phyloP scores from a whole-genome alignment of 768 basidiomycete genomes.

The Mycena latifolia region DNA sequence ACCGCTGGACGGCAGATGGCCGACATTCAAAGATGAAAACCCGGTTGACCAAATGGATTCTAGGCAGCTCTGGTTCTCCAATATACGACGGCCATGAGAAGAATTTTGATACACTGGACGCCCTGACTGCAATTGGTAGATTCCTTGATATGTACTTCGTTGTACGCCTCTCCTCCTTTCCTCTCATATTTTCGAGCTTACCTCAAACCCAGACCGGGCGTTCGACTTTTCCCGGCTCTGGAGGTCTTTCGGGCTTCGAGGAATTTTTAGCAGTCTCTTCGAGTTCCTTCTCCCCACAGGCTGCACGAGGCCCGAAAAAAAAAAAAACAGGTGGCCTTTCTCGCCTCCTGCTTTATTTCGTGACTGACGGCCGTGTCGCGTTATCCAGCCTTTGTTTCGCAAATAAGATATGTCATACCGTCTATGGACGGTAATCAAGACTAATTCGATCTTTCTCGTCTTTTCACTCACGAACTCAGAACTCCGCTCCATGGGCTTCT shows the following conservation, averaged over 20 bases:
- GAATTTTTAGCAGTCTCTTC: background rate
- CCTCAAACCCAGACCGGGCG: slow-evolving; percentile 5
- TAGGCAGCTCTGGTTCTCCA: slow-evolving; percentile 6
- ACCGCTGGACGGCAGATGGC: background rate
- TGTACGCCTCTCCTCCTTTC: background rate
- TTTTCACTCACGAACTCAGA: slow-evolving; percentile 28
- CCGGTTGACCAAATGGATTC: background rate
- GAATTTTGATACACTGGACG: slow-evolving; percentile 11
- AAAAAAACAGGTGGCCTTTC: slow-evolving; percentile 18
- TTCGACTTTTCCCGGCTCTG: slow-evolving; percentile 15
- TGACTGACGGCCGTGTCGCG: background rate
- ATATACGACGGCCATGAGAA: background rate
- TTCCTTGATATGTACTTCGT: slow-evolving; percentile 23
- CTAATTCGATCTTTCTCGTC: background rate
- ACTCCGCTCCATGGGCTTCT: slow-evolving; percentile 32
- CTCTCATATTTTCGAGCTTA: background rate
- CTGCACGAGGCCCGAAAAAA: slow-evolving; percentile 8
- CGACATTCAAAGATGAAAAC: background rate
- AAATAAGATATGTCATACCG: slow-evolving; percentile 26
- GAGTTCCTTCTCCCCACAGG: background rate
- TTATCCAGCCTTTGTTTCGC: slow-evolving; percentile 25
- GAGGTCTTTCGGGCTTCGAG: slow-evolving; percentile 17
- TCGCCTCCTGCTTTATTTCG: background rate
- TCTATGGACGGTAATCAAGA: background rate
- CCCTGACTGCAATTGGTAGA: slow-evolving; percentile 5